Evolutionary conservation across 73 alveolate species (phyloP).

Genomic region (Paraurostyla sp.): DNA sequence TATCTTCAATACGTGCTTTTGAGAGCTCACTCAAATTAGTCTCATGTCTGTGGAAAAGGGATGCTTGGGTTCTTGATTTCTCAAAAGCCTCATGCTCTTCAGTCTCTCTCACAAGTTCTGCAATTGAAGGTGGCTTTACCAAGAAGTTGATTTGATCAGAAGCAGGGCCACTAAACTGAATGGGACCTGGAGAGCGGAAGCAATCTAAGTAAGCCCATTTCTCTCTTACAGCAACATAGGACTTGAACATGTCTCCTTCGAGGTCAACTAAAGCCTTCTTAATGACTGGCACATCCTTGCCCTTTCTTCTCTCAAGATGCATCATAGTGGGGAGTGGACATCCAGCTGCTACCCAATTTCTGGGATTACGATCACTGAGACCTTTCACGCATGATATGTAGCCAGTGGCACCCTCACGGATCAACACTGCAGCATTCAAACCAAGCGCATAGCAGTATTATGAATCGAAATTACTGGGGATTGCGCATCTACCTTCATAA

Average conservation of each 20-base stretch:
- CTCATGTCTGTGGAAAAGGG: conserved; percentile 3
- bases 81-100: conserved; percentile 54
- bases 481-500: conserved; percentile 98
- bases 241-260: conserved; percentile 79
- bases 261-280: conserved; percentile 90
- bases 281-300: conserved; percentile 91
- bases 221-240: conserved; percentile 67
- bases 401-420: conserved; percentile 77
- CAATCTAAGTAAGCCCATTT: conserved; percentile 71
- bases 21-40: conserved; percentile 25
- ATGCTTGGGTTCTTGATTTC: not conserved
- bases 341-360: conserved; percentile 90
- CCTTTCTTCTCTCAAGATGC: conserved; percentile 93
- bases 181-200: conserved; percentile 92
- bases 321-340: conserved; percentile 91
- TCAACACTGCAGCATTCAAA: conserved; percentile 86
- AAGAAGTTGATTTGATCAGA: conserved; percentile 50
- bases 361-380: conserved; percentile 62
- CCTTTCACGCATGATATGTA: conserved; percentile 81
- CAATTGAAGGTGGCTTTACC: conserved; percentile 59
- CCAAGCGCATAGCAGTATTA: conserved; percentile 97
- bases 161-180: conserved; percentile 85
- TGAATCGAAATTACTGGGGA: conserved; percentile 98
- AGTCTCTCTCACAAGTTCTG: conserved; percentile 48
- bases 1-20: not conserved